phyloP scores from a whole-genome alignment of 352 stramenopile species.

The Globisporangium cystogenes region DNA sequence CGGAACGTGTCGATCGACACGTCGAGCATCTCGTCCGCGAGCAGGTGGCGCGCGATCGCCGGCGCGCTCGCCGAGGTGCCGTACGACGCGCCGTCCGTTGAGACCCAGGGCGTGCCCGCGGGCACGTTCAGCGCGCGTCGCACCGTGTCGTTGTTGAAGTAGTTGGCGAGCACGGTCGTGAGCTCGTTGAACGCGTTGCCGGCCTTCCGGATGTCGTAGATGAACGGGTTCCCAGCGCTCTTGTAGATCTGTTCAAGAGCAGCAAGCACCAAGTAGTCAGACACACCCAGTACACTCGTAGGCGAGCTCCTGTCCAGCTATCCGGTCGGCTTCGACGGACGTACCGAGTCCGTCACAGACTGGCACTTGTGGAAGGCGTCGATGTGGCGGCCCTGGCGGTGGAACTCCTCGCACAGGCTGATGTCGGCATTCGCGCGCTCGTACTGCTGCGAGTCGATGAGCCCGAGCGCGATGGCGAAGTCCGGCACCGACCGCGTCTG shows the following conservation, averaged over 20 bases:
- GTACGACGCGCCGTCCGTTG: conserved; percentile 54
- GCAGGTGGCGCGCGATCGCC: conserved; percentile 59
- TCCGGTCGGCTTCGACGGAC: not conserved
- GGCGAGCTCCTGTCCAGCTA: not conserved
- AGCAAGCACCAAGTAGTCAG: not conserved
- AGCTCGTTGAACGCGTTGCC: conserved; percentile 53
- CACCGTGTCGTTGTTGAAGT: conserved; percentile 80
- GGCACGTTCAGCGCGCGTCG: conserved; percentile 84
- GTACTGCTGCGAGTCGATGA: conserved; percentile 84
- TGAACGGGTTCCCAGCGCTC: conserved; percentile 71
- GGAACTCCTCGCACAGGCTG: conserved; percentile 67
- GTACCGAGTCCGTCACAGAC: conserved; percentile 47
- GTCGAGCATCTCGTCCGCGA: conserved; percentile 73
- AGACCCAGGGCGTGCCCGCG: conserved; percentile 51
- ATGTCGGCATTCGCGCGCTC: conserved; percentile 68
- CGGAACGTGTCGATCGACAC: conserved; percentile 72
- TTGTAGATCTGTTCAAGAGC: conserved; percentile 47
- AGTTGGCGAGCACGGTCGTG: conserved; percentile 52
- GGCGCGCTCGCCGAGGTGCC: conserved; percentile 47
- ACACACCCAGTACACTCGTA: not conserved
- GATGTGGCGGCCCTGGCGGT: conserved; percentile 63
- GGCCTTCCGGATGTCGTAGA: conserved; percentile 76
- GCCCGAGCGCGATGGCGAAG: conserved; percentile 69
- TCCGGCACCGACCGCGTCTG: conserved; percentile 78
- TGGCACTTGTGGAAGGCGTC: conserved; percentile 73